These are phyloP conservation scores for Canna indica DNA, from an alignment of 176 grass and related monocot species.

Conservation along the genomic window DNA sequence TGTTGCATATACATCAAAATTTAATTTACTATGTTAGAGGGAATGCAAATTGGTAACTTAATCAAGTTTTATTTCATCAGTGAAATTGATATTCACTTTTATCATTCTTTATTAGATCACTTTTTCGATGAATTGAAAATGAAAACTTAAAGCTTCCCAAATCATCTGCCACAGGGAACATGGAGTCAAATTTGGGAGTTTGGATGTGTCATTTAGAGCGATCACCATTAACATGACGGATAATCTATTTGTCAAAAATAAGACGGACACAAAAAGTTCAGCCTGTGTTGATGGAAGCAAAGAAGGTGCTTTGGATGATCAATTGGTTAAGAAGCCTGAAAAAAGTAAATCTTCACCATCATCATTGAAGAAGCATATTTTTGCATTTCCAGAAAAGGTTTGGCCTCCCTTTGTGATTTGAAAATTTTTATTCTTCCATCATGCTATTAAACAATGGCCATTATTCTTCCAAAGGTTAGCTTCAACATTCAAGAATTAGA, in stretches of 20 bases:
- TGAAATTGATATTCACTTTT: background rate
- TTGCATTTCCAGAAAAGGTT: conserved; percentile 88
- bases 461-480: conserved; percentile 96
- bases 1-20: background rate
- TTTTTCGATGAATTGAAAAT: background rate
- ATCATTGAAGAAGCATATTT: conserved; percentile 64
- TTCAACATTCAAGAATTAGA: conserved; percentile 93
- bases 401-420: conserved; percentile 19
- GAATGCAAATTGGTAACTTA: background rate
- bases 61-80: background rate
- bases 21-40: background rate
- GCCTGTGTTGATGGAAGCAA: conserved; percentile 38
- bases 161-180: conserved; percentile 28
- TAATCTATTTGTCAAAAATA: conserved; percentile 46
- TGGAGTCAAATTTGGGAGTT: conserved; percentile 31
- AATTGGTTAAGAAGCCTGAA: conserved; percentile 40
- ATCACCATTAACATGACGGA: conserved; percentile 56
- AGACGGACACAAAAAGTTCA: conserved; percentile 43
- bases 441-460: conserved; percentile 59
- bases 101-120: background rate
- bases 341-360: conserved; percentile 40
- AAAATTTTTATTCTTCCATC: background rate
- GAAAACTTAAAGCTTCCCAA: conserved; percentile 8
- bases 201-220: conserved; percentile 35
- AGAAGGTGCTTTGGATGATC: conserved; percentile 36